Evolutionary conservation across 2,329 filamentous ascomycete species (phyloP).

Genomic region (Xylariales sp.): DNA sequence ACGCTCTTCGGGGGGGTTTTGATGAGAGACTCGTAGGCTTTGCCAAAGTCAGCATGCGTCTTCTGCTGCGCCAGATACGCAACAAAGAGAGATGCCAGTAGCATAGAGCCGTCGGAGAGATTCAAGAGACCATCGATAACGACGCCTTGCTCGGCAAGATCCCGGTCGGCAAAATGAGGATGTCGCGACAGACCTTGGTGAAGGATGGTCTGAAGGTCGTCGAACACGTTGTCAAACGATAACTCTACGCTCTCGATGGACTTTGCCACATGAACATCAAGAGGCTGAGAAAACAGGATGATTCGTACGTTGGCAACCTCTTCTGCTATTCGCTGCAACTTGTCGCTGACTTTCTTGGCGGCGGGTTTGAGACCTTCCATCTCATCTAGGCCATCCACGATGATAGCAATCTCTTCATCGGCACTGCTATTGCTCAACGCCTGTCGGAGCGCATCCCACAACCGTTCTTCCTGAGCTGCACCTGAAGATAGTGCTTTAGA

Average conservation of each 20-base stretch:
- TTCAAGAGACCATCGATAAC: slow-evolving; percentile 31
- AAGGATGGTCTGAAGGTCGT: slow-evolving; percentile 35
- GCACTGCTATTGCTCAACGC: slow-evolving; percentile 28
- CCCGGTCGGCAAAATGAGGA: slow-evolving; percentile 18
- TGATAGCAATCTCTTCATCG: slow-evolving; percentile 32
- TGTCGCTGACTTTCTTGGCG: slow-evolving; percentile 32
- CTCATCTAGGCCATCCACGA: slow-evolving; percentile 36
- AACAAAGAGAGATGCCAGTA: slow-evolving; percentile 28
- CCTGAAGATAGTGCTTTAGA: slow-evolving; percentile 25
- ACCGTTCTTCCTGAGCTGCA: slow-evolving; percentile 27
- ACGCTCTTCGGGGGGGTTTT: slow-evolving; percentile 25
- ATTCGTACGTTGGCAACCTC: slow-evolving; percentile 27
- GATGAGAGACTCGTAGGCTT: slow-evolving; percentile 27
- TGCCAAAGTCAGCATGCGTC: slow-evolving; percentile 24
- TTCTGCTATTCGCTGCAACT: slow-evolving; percentile 30
- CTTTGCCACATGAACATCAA: slow-evolving; percentile 15
- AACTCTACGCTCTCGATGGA: slow-evolving; percentile 32
- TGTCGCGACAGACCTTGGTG: slow-evolving; percentile 27
- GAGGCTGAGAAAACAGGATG: slow-evolving; percentile 32
- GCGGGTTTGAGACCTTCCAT: slow-evolving; percentile 36
- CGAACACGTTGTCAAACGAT: slow-evolving; percentile 30
- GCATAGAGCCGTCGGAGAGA: slow-evolving; percentile 29
- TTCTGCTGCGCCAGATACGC: slow-evolving; percentile 31
- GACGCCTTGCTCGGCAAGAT: slow-evolving; percentile 20
- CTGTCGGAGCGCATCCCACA: slow-evolving; percentile 35